A percentile compares a stretch with the other conserved stretches of the same genome.
phyloP scores from a whole-genome alignment of 208 protist genomes.

The Trypanosoma platydactyli region DNA sequence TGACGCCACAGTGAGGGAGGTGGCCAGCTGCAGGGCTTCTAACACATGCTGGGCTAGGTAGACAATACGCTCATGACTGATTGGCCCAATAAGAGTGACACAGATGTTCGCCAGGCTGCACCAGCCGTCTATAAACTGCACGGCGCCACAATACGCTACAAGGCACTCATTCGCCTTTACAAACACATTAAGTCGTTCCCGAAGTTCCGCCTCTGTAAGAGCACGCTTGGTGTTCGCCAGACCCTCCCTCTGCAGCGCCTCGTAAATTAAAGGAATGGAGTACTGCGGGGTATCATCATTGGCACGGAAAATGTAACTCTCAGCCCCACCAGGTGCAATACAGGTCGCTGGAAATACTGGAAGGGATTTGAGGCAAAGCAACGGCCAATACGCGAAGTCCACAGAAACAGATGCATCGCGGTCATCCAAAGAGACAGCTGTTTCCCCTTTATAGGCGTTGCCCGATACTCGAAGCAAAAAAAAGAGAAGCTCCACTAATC shows the following conservation, averaged over 20 bases:
- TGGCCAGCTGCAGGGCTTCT: slow-evolving; percentile 44
- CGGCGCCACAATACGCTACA: slow-evolving; percentile 55
- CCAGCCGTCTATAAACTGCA: slow-evolving; percentile 82
- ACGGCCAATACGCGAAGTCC: slow-evolving; percentile 70
- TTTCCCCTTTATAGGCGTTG: no score
- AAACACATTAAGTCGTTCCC: slow-evolving; percentile 54
- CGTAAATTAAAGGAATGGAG: slow-evolving; percentile 60
- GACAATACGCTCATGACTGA: slow-evolving; percentile 44
- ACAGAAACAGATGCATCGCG: neutral
- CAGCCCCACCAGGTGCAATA: slow-evolving; percentile 33
- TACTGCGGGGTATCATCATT: slow-evolving; percentile 71
- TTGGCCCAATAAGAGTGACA: slow-evolving; percentile 41
- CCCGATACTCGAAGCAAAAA: slow-evolving; percentile 37
- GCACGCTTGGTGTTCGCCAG: slow-evolving; percentile 30
- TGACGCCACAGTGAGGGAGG: slow-evolving; percentile 62
- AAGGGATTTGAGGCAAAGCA: slow-evolving; percentile 47
- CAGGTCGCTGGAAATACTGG: slow-evolving; percentile 56
- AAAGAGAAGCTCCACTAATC: slow-evolving; percentile 42
- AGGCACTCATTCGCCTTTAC: slow-evolving; percentile 81
- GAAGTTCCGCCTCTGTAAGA: slow-evolving; percentile 40
- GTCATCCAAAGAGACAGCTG: neutral
- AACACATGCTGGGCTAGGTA: slow-evolving; percentile 50
- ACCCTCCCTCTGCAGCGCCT: slow-evolving; percentile 52
- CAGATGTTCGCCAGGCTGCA: slow-evolving; percentile 56
- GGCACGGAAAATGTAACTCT: slow-evolving; percentile 52